Evolutionary conservation across 192 early-diverging fungal genomes (phyloP).

Genomic region (Jimgerdemannia lactiflua): DNA sequence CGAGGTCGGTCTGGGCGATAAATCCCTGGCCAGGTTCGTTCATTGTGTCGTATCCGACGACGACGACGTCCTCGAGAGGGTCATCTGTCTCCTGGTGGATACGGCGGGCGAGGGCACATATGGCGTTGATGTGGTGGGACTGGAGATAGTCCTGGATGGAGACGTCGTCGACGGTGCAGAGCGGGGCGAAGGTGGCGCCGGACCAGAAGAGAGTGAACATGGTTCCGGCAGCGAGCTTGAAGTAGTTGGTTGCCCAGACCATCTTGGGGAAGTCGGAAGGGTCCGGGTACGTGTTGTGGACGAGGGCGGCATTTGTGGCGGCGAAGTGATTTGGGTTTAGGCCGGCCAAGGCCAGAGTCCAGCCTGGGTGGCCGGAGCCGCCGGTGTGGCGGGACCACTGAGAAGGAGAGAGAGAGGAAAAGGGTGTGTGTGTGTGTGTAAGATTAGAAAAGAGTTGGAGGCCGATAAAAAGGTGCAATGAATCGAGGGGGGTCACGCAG

Average conservation of each 20-base stretch:
- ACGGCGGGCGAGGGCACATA: conserved; percentile 34
- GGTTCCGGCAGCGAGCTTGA: conserved; percentile 48
- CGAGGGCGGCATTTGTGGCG: conserved; percentile 47
- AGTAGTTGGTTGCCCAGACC: conserved; percentile 61
- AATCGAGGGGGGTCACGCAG: too few species aligned
- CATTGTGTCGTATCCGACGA: conserved; percentile 53
- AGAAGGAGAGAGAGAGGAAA: not conserved
- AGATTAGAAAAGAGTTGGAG: not conserved
- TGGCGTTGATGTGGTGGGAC: conserved; percentile 44
- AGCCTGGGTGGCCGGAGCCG: conserved; percentile 55
- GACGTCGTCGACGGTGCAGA: conserved; percentile 43
- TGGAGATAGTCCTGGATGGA: conserved; percentile 61
- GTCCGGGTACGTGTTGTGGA: conserved; percentile 44
- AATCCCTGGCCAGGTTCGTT: conserved; percentile 57
- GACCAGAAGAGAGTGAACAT: conserved; percentile 58
- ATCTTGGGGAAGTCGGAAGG: conserved; percentile 50
- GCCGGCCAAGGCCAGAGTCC: conserved; percentile 50
- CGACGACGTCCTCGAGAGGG: conserved; percentile 37
- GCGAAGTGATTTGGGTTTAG: conserved; percentile 40
- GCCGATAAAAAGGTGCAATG: not conserved
- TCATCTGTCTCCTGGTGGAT: conserved; percentile 37
- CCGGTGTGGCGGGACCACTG: conserved; percentile 59
- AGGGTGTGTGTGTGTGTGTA: not conserved
- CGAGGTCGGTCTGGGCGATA: conserved; percentile 39
- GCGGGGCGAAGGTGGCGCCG: conserved; percentile 41